Evolutionary conservation across 179 eudicot species (phyloP), one percentile per base, ranked within the genome.

Genomic region (Corrigiola litoralis): DNA sequence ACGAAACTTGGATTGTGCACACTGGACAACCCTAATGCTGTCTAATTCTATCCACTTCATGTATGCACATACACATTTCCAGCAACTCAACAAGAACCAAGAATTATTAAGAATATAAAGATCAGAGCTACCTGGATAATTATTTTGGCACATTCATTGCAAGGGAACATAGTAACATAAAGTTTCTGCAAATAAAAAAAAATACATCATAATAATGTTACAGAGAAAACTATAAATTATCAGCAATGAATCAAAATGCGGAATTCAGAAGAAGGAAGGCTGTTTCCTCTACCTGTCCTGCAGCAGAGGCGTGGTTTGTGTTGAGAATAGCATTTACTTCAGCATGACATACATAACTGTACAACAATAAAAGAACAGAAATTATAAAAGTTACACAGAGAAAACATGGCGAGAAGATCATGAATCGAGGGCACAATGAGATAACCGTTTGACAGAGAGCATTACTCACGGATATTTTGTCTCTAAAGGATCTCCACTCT

Each of bases 271-370:
- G 55, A 46, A 2, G 28, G 23, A 56, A 49, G 38, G 40, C n/a
- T 47, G n/a, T 36, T 55, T 37, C 20, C 69, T 50, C 63, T 59
- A 92, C 98, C 88, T 92, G 98, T 52, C 98, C 96, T 28, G 84
- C 87, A 69, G 96, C 98, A 58, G 98, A 89, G 67, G 98, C 98
- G 71, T 89, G 96, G 63, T 91, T 91, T 18, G 85, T 91, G 84
- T 91, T 92, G 71, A 92, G 79, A 60, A 92, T 89, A 45, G 96
- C 96, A 76, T 92, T 92, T 59, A 92, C 96, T 87, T 92, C 98
- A 52, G 98, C 98, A 63, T 92, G 98, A 69, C 98, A 92, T 24
- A 92, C 98, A 71, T 92, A 92, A 61, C 98, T 92, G 72, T 66
- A 69, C n/a, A 77, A 61, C 0, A 27, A 27, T 45, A 67, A 4